Evolutionary conservation across 345 rosid species (phyloP).

Genomic region (Toxicodendron radicans): DNA sequence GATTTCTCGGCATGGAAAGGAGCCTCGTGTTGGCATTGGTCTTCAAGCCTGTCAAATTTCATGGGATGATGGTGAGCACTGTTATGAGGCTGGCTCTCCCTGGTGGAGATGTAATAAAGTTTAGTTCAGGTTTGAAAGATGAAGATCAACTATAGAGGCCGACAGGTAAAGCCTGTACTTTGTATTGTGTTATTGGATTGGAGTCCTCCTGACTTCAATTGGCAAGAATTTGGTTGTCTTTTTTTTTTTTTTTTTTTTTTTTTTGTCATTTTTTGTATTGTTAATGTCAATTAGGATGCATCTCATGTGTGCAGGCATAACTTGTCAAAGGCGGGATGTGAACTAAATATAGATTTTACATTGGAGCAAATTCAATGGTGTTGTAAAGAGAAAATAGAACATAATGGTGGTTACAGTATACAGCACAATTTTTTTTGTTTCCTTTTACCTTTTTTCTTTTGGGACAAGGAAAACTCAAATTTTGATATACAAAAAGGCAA

Average conservation of each 20-base stretch:
- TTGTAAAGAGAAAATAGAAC: background rate
- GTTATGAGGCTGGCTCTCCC: constrained; percentile 76
- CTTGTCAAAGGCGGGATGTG: background rate
- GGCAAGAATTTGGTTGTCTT: background rate
- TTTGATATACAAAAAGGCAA: background rate
- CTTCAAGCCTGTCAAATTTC: constrained; percentile 92
- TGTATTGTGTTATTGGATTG: background rate
- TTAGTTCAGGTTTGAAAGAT: constrained; percentile 13
- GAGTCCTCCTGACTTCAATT: background rate
- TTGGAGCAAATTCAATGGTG: background rate
- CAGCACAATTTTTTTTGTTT: too few species aligned
- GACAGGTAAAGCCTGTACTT: background rate
- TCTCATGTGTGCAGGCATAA: background rate
- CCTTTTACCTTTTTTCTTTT: too few species aligned
- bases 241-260: background rate
- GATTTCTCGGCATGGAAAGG: constrained; percentile 72
- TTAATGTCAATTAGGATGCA: background rate
- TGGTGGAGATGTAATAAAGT: constrained; percentile 64
- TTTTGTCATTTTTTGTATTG: too few species aligned
- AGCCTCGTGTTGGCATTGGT: constrained; percentile 72
- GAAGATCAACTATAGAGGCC: background rate
- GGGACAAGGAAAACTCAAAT: background rate
- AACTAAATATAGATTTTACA: background rate
- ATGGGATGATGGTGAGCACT: constrained; percentile 71
- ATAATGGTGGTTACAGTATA: background rate